phyloP scores from a whole-genome alignment of 2,329 filamentous ascomycete species.

The Setomelanomma holmii region DNA sequence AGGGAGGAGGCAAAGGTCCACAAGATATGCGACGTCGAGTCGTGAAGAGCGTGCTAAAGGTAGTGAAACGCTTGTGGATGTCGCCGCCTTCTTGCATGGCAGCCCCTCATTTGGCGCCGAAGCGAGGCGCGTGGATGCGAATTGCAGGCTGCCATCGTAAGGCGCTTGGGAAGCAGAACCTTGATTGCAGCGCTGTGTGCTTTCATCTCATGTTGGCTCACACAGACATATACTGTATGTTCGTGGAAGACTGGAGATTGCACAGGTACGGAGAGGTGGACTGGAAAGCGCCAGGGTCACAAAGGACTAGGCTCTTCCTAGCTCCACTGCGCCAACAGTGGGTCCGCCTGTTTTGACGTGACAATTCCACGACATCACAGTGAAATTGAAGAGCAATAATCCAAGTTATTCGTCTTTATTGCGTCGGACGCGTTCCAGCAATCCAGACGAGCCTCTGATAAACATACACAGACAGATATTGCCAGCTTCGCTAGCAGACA shows the following conservation, averaged over 20 bases:
- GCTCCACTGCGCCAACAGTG: slow-evolving; percentile 8
- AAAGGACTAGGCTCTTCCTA: background rate
- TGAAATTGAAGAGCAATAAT: slow-evolving; percentile 5
- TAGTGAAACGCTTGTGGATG: slow-evolving; percentile 15
- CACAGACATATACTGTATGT: too few species aligned
- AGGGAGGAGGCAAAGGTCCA: background rate
- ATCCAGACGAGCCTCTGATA: slow-evolving; percentile 26
- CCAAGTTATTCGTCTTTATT: slow-evolving; percentile 30
- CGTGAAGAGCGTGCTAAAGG: background rate
- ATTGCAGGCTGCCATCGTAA: background rate
- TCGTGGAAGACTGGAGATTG: too few species aligned
- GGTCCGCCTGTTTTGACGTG: too few species aligned
- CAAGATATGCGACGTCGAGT: background rate
- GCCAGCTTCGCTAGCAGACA: slow-evolving; percentile 28
- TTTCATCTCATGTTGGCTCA: too few species aligned
- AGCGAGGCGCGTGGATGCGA: slow-evolving; percentile 4
- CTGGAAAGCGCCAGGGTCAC: background rate
- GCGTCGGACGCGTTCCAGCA: slow-evolving; percentile 26
- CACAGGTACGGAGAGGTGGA: background rate
- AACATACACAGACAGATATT: slow-evolving; percentile 30
- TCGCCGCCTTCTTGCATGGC: slow-evolving; percentile 13
- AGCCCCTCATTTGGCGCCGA: slow-evolving; percentile 8
- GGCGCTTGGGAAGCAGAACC: background rate
- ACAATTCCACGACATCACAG: slow-evolving; percentile 28
- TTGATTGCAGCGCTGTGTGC: too few species aligned